phyloP scores from a whole-genome alignment of 2,329 filamentous ascomycete genomes.

The Aspergillus aculeatus region DNA sequence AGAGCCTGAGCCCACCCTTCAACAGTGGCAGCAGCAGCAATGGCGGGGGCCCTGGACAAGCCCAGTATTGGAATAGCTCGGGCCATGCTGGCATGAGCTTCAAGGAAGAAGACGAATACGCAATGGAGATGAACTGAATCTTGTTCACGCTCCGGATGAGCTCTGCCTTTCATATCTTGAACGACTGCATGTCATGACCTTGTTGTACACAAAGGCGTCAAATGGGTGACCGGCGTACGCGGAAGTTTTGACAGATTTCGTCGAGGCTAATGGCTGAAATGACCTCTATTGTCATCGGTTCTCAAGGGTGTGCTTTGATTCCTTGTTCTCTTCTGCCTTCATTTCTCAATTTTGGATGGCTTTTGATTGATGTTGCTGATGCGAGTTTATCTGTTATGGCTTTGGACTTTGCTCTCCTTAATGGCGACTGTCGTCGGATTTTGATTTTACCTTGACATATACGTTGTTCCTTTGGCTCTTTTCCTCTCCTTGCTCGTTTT shows the following conservation, averaged over 20 bases:
- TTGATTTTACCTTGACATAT: constrained; percentile 4
- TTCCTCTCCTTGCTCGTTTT: constrained; percentile 17
- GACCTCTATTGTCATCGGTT: constrained; percentile 7
- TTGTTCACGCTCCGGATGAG: neutral
- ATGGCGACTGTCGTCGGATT: neutral
- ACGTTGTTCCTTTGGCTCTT: constrained; percentile 15
- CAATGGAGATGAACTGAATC: constrained; percentile 64
- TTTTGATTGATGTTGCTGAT: neutral
- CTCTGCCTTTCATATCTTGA: constrained; percentile 11
- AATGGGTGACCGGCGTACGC: constrained; percentile 47
- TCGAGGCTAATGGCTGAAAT: constrained; percentile 25
- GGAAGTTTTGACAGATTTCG: constrained; percentile 24
- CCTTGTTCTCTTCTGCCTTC: constrained; percentile 1
- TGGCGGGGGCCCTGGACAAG: constrained; percentile 47
- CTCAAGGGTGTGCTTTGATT: constrained; percentile 4
- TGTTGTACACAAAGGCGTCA: constrained; percentile 30
- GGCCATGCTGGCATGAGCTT: constrained; percentile 66
- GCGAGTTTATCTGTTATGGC: constrained; percentile 6
- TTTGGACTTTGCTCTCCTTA: constrained; percentile 9
- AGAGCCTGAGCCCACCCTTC: constrained; percentile 66
- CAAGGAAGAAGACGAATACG: constrained; percentile 93
- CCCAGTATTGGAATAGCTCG: constrained; percentile 54
- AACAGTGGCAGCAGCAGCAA: constrained; percentile 69
- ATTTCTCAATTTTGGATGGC: constrained; percentile 5
- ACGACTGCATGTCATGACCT: constrained; percentile 21